phyloP scores from a whole-genome alignment of 208 protist genomes.

The Leishmania tarentolae region DNA sequence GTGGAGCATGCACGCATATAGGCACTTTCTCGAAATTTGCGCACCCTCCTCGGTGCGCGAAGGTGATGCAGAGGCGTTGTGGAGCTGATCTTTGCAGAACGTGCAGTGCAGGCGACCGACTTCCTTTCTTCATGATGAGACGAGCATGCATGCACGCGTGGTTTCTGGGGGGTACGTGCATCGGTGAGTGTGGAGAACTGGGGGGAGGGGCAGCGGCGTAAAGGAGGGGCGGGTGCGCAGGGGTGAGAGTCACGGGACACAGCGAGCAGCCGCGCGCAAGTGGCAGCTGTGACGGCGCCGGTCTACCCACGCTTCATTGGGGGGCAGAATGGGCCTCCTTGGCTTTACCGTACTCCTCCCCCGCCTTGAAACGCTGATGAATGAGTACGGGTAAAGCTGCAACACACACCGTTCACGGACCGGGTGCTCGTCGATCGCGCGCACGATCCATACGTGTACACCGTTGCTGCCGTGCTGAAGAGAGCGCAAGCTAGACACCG shows the following conservation, averaged over 20 bases:
- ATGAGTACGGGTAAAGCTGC: not conserved
- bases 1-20: not conserved
- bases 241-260: not conserved
- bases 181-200: not conserved
- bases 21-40: not conserved
- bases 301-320: not conserved
- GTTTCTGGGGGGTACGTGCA: not conserved
- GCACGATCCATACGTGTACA: not conserved
- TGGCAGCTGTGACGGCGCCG: not conserved
- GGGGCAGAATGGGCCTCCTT: not conserved
- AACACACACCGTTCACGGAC: not conserved
- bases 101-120: not conserved
- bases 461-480: not conserved
- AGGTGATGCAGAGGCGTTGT: not conserved
- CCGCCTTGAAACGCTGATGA: not conserved
- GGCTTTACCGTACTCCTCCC: not conserved
- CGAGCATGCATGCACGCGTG: not conserved
- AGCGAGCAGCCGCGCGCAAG: not conserved
- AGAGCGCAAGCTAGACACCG: not conserved
- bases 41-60: not conserved
- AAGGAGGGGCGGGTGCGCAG: not conserved
- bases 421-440: not conserved
- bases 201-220: not conserved
- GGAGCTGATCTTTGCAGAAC: not conserved
- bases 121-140: not conserved